Conservation (phyloP, 2,329 filamentous ascomycete genomes). For the Lachnellula suecica region DNA sequence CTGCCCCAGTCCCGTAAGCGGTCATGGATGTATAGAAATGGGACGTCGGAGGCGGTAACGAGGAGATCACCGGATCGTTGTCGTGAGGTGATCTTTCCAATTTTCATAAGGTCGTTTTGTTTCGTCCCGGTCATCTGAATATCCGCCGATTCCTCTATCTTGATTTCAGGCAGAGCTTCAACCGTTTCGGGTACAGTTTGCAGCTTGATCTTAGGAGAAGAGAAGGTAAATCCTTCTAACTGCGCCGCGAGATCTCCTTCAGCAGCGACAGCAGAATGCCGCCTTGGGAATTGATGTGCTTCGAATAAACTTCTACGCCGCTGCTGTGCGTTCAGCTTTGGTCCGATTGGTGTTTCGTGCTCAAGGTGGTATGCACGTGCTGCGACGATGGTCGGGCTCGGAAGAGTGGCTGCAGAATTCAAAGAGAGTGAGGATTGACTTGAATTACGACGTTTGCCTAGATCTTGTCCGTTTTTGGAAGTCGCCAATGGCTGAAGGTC, state of each 20-base stretch:
- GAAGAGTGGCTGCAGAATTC: conserved; percentile 11
- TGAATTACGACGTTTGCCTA: neutral
- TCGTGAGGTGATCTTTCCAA: neutral
- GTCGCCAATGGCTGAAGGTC: conserved; percentile 14
- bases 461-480: neutral
- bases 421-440: neutral
- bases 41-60: conserved; percentile 15
- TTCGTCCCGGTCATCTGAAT: neutral
- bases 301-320: conserved; percentile 19
- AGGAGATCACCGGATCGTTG: conserved; percentile 7
- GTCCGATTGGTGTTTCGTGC: conserved; percentile 13
- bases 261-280: conserved; percentile 16
- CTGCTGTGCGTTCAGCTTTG: conserved; percentile 7
- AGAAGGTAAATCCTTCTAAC: conserved; percentile 19
- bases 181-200: conserved; percentile 16
- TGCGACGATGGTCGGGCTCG: conserved; percentile 26
- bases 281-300: conserved; percentile 16
- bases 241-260: conserved; percentile 5
- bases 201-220: conserved; percentile 3
- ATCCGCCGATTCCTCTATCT: conserved; percentile 3
- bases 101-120: conserved; percentile 4
- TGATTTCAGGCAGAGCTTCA: conserved; percentile 5
- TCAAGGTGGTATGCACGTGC: conserved; percentile 27
- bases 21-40: conserved; percentile 31
- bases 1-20: conserved; percentile 42